Base-by-base conservation (phyloP, 2,329 filamentous ascomycete species). In the Grosmannia serpens region DNA sequence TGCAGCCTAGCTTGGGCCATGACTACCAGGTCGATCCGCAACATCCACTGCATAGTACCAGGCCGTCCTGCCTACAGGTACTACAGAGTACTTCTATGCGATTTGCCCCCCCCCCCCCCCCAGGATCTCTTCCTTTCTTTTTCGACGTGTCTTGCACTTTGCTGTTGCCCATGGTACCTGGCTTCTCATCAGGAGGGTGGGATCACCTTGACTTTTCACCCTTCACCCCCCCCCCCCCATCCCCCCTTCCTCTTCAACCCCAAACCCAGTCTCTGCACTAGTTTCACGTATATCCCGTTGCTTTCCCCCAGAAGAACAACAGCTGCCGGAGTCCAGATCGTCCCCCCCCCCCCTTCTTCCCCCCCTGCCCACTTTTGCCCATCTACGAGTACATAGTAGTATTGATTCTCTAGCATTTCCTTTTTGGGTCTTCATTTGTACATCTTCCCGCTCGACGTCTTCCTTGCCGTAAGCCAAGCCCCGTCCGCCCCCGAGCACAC, bases 321-420 rank as follows among this genome's bases (percentile, higher is more conserved):
- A 55, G 50, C 47, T 47, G 38, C 50, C 31, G 41, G 53, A 55
- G 33, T 27, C 53, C 57, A 59, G 53, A 59, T 58, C 57, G 11
- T 15, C 15, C 35, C 35, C 33, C 31, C 49, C 54, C 26, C 26
- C 6, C 29, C 54, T 27, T 15, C 27, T 29, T 35, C n/a, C 29
- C 31, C 31, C 49, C 54, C 26, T 35, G 13, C 29, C 54, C 41
- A 24, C 27, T 29, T 35, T 55, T 29, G 26, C 10, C 47, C 53
- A 49, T 58, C 38, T 55, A 8, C 10, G 29, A 38, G 33, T 35
- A 44, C 15, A 44, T 22, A 17, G 2, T 15, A 20, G 33, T 26
- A 9, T 57, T 31, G 17, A 46, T 53, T 55, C 35, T 58, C 41
- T 54, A 2, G 17, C 26, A 55, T 58, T 60, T 58, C 55, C 59